phyloP scores from a whole-genome alignment of 2,329 filamentous ascomycete genomes.

The Colletotrichum orchidophilum region DNA sequence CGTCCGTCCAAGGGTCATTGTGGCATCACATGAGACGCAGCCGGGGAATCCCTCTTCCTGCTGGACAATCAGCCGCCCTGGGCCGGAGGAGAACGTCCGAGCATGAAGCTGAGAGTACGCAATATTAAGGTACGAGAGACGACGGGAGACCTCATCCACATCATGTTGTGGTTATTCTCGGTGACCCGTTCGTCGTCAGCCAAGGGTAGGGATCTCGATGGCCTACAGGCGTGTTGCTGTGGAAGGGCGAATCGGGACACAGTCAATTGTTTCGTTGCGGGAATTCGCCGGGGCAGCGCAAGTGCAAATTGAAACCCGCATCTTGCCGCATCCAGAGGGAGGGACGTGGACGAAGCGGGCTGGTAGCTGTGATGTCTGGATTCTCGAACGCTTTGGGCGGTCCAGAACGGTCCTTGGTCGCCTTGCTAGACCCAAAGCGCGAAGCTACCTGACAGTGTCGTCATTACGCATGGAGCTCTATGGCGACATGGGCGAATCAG shows the following conservation, averaged over 20 bases:
- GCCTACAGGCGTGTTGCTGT: constrained; percentile 17
- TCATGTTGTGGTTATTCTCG: not conserved
- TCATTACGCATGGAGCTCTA: constrained; percentile 15
- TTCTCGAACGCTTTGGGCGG: constrained; percentile 20
- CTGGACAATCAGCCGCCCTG: constrained; percentile 6
- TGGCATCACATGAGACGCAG: constrained; percentile 22
- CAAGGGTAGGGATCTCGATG: constrained; percentile 30
- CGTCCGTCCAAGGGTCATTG: constrained; percentile 2
- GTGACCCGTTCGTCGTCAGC: constrained; percentile 13
- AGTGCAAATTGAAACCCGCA: constrained; percentile 24
- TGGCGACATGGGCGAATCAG: constrained; percentile 7
- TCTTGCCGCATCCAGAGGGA: constrained; percentile 31
- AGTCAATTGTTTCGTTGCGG: constrained; percentile 22
- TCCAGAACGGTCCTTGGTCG: constrained; percentile 26
- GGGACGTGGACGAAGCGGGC: constrained; percentile 9
- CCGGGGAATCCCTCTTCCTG: not conserved
- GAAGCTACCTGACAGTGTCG: constrained; percentile 11
- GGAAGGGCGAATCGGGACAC: constrained; percentile 28
- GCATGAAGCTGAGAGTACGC: not conserved
- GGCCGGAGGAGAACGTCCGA: constrained; percentile 29
- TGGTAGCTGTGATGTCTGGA: constrained; percentile 8
- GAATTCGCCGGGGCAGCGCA: constrained; percentile 27
- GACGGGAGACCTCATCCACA: not conserved
- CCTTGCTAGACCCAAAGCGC: constrained; percentile 5
- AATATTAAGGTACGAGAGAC: not conserved